Evolutionary conservation across 2,329 filamentous ascomycete genomes (phyloP).

Genomic region (Pseudocercospora fuligena): DNA sequence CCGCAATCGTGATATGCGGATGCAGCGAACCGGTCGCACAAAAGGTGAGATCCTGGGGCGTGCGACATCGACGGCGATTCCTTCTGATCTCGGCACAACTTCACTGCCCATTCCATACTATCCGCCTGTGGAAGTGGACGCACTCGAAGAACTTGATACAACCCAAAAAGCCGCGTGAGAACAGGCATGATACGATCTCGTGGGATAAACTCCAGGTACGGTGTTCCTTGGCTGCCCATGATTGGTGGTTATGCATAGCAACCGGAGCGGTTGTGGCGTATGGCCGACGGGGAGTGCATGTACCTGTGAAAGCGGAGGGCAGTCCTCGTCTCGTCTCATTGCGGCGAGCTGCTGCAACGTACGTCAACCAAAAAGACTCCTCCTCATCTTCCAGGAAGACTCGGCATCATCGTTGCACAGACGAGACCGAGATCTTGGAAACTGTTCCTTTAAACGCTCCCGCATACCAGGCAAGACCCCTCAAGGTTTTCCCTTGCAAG

Average conservation of each 20-base stretch:
- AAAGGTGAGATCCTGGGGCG: not conserved
- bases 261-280: constrained; percentile 3
- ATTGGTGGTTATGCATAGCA: constrained; percentile 7
- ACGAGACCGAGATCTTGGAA: constrained; percentile 2
- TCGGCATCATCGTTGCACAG: not conserved
- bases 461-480: not conserved
- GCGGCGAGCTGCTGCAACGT: not conserved
- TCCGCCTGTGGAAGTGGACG: not conserved
- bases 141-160: not conserved
- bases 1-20: constrained; percentile 4
- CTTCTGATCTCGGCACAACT: not conserved
- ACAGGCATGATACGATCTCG: constrained; percentile 4
- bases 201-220: constrained; percentile 1
- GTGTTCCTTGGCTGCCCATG: not conserved
- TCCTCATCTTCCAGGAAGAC: not conserved
- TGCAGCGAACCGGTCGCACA: constrained; percentile 7
- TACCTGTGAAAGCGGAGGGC: not conserved
- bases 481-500: constrained; percentile 17
- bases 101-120: not conserved
- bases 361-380: not conserved
- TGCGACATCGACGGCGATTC: not conserved
- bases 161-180: constrained; percentile 5
- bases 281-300: constrained; percentile 1
- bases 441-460: not conserved
- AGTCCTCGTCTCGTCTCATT: not conserved